Percentiles rank a stretch among this genome's conserved stretches.
These are phyloP conservation scores for Thermoascus crustaceus DNA, from an alignment of 2,329 filamentous ascomycete genomes.

Conservation along the genomic window DNA sequence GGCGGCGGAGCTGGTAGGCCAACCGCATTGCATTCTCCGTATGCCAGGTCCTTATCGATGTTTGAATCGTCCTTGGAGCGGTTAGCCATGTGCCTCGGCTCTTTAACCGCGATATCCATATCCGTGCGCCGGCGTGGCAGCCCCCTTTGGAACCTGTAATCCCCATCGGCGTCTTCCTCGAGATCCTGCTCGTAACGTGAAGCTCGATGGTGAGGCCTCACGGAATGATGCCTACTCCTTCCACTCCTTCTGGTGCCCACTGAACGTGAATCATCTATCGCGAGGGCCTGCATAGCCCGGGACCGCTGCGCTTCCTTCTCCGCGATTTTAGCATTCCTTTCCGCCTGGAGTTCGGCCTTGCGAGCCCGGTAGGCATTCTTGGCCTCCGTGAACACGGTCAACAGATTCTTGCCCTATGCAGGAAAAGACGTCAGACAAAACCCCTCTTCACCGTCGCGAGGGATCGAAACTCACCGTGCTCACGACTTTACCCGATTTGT, in stretches of 20 bases:
- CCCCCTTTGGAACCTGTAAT: conserved; percentile 10
- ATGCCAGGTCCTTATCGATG: conserved; percentile 87
- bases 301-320: conserved; percentile 54
- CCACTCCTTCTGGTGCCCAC: conserved; percentile 35
- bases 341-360: conserved; percentile 70
- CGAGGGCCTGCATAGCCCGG: conserved; percentile 38
- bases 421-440: conserved; percentile 11
- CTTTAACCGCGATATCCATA: conserved; percentile 23
- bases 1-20: conserved; percentile 32
- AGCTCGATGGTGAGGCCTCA: conserved; percentile 18
- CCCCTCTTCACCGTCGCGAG: conserved; percentile 6
- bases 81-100: conserved; percentile 15
- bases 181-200: conserved; percentile 23
- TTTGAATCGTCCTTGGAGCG: conserved; percentile 26
- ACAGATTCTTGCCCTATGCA: conserved; percentile 85
- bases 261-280: conserved; percentile 41
- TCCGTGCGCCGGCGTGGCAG: conserved; percentile 33
- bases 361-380: conserved; percentile 80
- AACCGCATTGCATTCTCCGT: conserved; percentile 69
- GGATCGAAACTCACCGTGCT: conserved; percentile 59
- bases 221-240: conserved; percentile 21
- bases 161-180: conserved; percentile 7
- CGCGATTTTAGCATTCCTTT: conserved; percentile 52
- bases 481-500: conserved; percentile 84
- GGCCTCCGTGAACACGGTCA: conserved; percentile 87